Evolutionary conservation across 2,329 filamentous ascomycete genomes (phyloP).

Genomic region (Epichloe uncinata): DNA sequence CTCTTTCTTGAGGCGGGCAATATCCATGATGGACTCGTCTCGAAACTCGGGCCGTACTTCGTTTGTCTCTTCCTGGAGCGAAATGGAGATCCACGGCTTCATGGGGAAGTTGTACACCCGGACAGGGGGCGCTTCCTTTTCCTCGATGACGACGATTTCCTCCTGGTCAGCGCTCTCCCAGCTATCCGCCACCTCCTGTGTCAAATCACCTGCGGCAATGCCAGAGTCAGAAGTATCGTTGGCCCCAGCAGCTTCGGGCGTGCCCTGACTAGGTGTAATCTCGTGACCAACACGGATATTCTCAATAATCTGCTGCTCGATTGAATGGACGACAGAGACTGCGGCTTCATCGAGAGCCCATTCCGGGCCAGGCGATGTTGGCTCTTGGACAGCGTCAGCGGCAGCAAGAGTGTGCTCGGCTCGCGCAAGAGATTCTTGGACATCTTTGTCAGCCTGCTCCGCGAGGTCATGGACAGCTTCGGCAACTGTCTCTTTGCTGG

Average conservation of each 20-base stretch:
- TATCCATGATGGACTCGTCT: constrained; percentile 74
- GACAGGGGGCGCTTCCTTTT: constrained; percentile 52
- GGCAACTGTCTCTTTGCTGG: constrained; percentile 55
- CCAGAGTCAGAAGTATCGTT: constrained; percentile 36
- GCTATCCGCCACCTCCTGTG: constrained; percentile 58
- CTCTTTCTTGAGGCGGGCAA: constrained; percentile 90
- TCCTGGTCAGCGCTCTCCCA: constrained; percentile 83
- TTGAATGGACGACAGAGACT: constrained; percentile 4
- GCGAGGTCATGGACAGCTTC: constrained; percentile 57
- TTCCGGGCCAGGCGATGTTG: constrained; percentile 22
- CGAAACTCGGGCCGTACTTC: constrained; percentile 52
- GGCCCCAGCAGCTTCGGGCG: constrained; percentile 30
- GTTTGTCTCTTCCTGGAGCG: constrained; percentile 46
- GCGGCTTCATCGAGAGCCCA: neutral
- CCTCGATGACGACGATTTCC: constrained; percentile 50
- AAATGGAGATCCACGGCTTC: constrained; percentile 89
- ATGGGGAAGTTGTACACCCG: constrained; percentile 93
- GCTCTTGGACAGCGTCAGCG: constrained; percentile 18
- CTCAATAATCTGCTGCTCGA: constrained; percentile 8
- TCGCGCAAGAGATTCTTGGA: constrained; percentile 51
- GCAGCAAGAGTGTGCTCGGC: constrained; percentile 36
- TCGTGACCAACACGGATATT: constrained; percentile 39
- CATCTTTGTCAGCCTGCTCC: constrained; percentile 34
- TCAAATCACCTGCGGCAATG: constrained; percentile 40
- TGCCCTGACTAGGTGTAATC: constrained; percentile 28